Evolutionary conservation across 2,329 filamentous ascomycete species (phyloP).

Genomic region (Fusarium armeniacum): DNA sequence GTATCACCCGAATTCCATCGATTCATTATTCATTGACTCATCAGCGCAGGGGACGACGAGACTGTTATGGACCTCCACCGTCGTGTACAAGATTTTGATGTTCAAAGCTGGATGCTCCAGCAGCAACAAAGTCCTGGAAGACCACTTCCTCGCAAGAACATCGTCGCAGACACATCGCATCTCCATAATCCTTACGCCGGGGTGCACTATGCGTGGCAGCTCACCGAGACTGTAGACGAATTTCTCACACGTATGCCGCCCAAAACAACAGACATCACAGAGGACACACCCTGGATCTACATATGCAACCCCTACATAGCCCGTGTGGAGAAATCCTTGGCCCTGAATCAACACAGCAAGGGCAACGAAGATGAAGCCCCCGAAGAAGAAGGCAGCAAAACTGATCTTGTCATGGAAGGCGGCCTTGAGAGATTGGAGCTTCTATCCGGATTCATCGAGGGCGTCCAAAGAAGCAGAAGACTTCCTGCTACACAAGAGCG

Average conservation of each 20-base stretch:
- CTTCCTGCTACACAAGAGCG: slow-evolving; percentile 56
- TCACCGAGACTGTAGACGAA: slow-evolving; percentile 71
- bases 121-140: slow-evolving; percentile 49
- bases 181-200: slow-evolving; percentile 73
- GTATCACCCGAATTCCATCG: slow-evolving; percentile 51
- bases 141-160: slow-evolving; percentile 42
- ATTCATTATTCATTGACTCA: slow-evolving; percentile 23
- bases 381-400: slow-evolving; percentile 61
- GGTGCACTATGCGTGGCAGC: slow-evolving; percentile 69
- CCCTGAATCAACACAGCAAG: slow-evolving; percentile 56
- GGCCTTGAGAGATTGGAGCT: slow-evolving; percentile 66
- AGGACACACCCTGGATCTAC: slow-evolving; percentile 76
- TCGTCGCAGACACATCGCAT: slow-evolving; percentile 46
- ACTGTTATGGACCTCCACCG: slow-evolving; percentile 62
- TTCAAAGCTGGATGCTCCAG: slow-evolving; percentile 59
- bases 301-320: slow-evolving; percentile 73
- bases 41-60: slow-evolving; percentile 67
- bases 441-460: slow-evolving; percentile 63
- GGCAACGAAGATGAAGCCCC: slow-evolving; percentile 66
- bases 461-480: slow-evolving; percentile 58
- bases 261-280: slow-evolving; percentile 65
- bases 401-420: slow-evolving; percentile 64
- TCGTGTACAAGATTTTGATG: slow-evolving; percentile 66
- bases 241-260: slow-evolving; percentile 80
- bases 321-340: slow-evolving; percentile 53